Percentiles rank a stretch among this genome's conserved stretches.
These are phyloP conservation scores for Talaromyces trachyspermus DNA, from an alignment of 495 filamentous ascomycete genomes.

Conservation along the genomic window DNA sequence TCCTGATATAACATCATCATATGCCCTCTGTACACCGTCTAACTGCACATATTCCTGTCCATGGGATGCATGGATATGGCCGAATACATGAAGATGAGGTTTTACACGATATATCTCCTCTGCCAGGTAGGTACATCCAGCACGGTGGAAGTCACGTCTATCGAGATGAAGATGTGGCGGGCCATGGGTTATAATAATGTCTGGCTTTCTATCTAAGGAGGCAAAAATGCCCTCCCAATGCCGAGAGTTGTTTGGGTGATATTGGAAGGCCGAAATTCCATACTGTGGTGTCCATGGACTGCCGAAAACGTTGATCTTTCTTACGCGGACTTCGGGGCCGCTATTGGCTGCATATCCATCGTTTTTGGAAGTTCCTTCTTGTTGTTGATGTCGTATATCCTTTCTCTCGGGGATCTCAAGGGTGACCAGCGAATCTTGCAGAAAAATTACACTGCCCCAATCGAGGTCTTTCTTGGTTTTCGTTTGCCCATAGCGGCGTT, in stretches of 20 bases:
- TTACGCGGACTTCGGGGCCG: too few relatives aligned
- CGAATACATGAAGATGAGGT: constrained; percentile 62
- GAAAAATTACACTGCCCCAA: constrained; percentile 22
- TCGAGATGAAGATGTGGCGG: constrained; percentile 52
- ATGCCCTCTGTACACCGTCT: not conserved
- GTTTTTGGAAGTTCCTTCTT: too few relatives aligned
- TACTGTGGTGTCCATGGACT: constrained; percentile 38
- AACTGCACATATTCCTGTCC: not conserved
- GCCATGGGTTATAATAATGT: constrained; percentile 64
- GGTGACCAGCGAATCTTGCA: constrained; percentile 28
- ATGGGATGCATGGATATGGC: constrained; percentile 51
- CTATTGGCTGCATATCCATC: too few relatives aligned
- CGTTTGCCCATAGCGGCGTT: constrained; percentile 1
- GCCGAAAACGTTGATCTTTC: constrained; percentile 44
- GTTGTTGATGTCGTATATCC: too few relatives aligned
- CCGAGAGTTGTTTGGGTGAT: not conserved
- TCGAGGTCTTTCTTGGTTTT: constrained; percentile 17
- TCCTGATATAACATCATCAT: not conserved
- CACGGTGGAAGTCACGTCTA: constrained; percentile 18
- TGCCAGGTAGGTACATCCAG: constrained; percentile 55
- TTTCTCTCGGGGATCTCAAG: constrained; percentile 40
- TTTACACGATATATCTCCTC: constrained; percentile 54
- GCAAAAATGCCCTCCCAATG: constrained; percentile 6
- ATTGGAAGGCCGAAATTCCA: constrained; percentile 43
- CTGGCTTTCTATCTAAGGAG: constrained; percentile 32